Evolutionary conservation across 257 asterid species (phyloP).

Genomic region (Catharanthus roseus): DNA sequence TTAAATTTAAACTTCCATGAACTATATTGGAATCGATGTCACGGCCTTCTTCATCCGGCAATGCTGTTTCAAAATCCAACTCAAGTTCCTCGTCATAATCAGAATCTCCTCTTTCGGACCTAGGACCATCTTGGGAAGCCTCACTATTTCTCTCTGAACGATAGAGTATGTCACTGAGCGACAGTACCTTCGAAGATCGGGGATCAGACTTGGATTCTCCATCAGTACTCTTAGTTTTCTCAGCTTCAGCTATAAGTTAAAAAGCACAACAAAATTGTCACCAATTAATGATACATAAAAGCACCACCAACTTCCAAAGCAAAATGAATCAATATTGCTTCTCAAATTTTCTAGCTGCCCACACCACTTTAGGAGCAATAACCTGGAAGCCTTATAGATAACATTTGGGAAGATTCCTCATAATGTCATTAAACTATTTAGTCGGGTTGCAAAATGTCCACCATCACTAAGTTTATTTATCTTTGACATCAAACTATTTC

Average conservation of each 20-base stretch:
- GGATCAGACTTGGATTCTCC: conserved; percentile 49
- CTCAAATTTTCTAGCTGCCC: background rate
- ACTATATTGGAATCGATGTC: conserved; percentile 45
- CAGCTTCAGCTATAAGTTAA: conserved; percentile 64
- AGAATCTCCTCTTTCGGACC: conserved; percentile 74
- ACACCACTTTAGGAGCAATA: too few relatives aligned
- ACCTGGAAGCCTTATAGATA: background rate
- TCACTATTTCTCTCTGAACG: conserved; percentile 69
- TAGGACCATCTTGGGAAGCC: conserved; percentile 52
- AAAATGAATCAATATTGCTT: conserved; percentile 2
- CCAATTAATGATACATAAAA: background rate
- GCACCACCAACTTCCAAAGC: background rate
- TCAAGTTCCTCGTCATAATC: conserved; percentile 84
- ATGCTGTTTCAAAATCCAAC: conserved; percentile 68
- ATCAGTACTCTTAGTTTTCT: conserved; percentile 46
- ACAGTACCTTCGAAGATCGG: conserved; percentile 56
- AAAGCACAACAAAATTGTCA: conserved; percentile 12
- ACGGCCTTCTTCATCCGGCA: conserved; percentile 54
- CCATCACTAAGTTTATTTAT: too few relatives aligned
- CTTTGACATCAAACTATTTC: too few relatives aligned
- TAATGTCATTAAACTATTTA: too few relatives aligned
- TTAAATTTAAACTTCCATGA: conserved; percentile 65
- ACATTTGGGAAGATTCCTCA: too few relatives aligned
- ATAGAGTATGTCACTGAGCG: conserved; percentile 79
- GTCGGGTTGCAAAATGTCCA: too few relatives aligned